Percentiles rank a stretch among this genome's conserved stretches.
phyloP scores from a whole-genome alignment of 805 yeast genomes.

The Saccharomycopsis sp. region DNA sequence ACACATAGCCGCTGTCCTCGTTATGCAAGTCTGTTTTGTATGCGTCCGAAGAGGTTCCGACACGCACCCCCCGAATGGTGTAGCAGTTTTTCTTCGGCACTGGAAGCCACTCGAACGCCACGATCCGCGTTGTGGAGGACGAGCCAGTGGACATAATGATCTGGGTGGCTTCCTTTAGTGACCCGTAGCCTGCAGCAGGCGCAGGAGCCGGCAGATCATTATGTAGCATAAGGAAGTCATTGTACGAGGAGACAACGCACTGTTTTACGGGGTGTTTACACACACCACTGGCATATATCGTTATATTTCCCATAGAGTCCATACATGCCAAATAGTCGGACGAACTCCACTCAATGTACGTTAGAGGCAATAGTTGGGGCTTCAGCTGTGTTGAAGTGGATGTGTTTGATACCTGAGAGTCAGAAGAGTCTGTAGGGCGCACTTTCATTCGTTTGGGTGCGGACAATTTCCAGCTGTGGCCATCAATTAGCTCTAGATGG shows the following conservation, averaged over 20 bases:
- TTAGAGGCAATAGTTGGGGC: conserved; percentile 15
- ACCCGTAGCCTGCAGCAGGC: neutral
- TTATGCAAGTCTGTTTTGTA: conserved; percentile 6
- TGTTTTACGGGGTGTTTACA: conserved; percentile 24
- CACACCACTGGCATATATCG: conserved; percentile 49
- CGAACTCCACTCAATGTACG: conserved; percentile 64
- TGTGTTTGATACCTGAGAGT: conserved; percentile 1
- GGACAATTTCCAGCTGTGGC: conserved; percentile 73
- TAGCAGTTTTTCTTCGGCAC: conserved; percentile 60
- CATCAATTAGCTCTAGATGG: conserved; percentile 67
- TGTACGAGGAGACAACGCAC: conserved; percentile 22
- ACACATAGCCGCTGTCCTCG: conserved; percentile 31
- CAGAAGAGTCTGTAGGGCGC: conserved; percentile 5
- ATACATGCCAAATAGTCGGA: conserved; percentile 73
- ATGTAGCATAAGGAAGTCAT: conserved; percentile 27
- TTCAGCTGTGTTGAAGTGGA: neutral
- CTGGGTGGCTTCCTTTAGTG: neutral
- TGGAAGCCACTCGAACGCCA: conserved; percentile 66
- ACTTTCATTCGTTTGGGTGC: conserved; percentile 24
- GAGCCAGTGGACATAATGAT: conserved; percentile 10
- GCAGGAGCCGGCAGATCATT: conserved; percentile 27
- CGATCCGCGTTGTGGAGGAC: conserved; percentile 25
- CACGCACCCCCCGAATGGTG: conserved; percentile 49
- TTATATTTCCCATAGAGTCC: conserved; percentile 63
- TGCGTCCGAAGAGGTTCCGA: conserved; percentile 21